Evolutionary conservation across 805 yeast genomes (phyloP).

Genomic region (Yamadazyma ubonensis): DNA sequence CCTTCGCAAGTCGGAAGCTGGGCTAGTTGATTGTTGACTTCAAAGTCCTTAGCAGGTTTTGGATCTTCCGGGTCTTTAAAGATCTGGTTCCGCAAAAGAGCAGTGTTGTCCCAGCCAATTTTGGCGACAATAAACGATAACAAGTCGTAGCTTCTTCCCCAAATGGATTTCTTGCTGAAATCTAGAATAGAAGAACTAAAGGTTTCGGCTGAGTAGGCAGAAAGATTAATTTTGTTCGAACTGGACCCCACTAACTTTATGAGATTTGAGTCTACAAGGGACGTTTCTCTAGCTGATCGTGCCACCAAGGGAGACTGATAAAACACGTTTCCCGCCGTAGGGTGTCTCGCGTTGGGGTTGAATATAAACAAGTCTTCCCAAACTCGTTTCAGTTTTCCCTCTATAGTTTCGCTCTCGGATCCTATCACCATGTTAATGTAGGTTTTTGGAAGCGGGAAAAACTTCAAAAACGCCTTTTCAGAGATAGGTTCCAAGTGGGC

Average conservation of each 20-base stretch:
- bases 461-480: conserved; percentile 26
- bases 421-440: neutral
- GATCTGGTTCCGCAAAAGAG: conserved; percentile 62
- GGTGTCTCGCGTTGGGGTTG: conserved; percentile 33
- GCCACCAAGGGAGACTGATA: conserved; percentile 36
- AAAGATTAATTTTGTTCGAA: conserved; percentile 25
- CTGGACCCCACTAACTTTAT: conserved; percentile 27
- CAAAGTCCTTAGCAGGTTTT: neutral
- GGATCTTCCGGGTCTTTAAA: conserved; percentile 33
- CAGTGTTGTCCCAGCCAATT: conserved; percentile 81
- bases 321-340: conserved; percentile 34
- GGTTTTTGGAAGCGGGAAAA: conserved; percentile 29
- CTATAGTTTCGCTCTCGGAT: neutral
- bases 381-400: conserved; percentile 30
- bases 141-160: conserved; percentile 58
- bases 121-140: conserved; percentile 64
- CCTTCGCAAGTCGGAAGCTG: conserved; percentile 51
- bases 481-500: conserved; percentile 23
- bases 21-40: conserved; percentile 16
- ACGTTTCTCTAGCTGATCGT: conserved; percentile 31
- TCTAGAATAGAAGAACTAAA: conserved; percentile 30
- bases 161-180: conserved; percentile 34
- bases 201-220: conserved; percentile 32
- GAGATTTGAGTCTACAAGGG: conserved; percentile 34
- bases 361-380: conserved; percentile 34